Percentiles rank a stretch among this genome's conserved stretches.
Evolutionary conservation across 1,284 basidiomycete species (phyloP).

Genomic region (Pyrrhoderma noxium): DNA sequence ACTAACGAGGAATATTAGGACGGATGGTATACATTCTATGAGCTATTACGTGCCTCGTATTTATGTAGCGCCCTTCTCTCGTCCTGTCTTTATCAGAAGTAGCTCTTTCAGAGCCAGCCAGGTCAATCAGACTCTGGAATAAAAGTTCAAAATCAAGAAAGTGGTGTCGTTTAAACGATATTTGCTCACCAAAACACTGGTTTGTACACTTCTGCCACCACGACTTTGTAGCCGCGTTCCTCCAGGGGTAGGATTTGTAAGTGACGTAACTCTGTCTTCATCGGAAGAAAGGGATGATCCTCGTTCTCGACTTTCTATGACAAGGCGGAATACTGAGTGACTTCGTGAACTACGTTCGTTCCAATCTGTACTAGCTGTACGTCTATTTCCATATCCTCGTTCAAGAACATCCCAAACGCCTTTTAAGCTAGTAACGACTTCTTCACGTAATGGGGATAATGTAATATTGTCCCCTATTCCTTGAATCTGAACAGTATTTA

Average conservation of each 20-base stretch:
- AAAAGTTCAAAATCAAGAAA: slow-evolving; percentile 4
- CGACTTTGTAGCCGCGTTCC: slow-evolving; percentile 59
- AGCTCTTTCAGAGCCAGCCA: slow-evolving; percentile 96
- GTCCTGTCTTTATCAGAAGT: slow-evolving; percentile 91
- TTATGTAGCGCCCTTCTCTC: slow-evolving; percentile 90
- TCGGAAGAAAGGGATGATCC: slow-evolving; percentile 31
- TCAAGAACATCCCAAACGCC: slow-evolving; percentile 79
- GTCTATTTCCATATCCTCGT: slow-evolving; percentile 80
- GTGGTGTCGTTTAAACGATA: background rate
- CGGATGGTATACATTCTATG: background rate
- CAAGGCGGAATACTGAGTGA: slow-evolving; percentile 89
- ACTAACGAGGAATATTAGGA: slow-evolving; percentile 33
- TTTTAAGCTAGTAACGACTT: slow-evolving; percentile 86
- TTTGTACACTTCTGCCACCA: slow-evolving; percentile 70
- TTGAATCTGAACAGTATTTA: slow-evolving; percentile 64
- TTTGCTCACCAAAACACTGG: slow-evolving; percentile 63
- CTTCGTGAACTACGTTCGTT: slow-evolving; percentile 90
- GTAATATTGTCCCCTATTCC: slow-evolving; percentile 51
- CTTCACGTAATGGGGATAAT: slow-evolving; percentile 75
- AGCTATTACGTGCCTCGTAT: slow-evolving; percentile 58
- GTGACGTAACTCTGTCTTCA: slow-evolving; percentile 25
- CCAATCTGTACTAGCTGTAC: slow-evolving; percentile 96
- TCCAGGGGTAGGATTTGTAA: slow-evolving; percentile 24
- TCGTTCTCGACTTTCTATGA: slow-evolving; percentile 74
- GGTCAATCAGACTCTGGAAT: slow-evolving; percentile 77